A percentile compares a stretch with the other conserved stretches of the same genome.
Evolutionary conservation across 169 alveolate species (phyloP).

Genomic region (Toxoplasma gondii): DNA sequence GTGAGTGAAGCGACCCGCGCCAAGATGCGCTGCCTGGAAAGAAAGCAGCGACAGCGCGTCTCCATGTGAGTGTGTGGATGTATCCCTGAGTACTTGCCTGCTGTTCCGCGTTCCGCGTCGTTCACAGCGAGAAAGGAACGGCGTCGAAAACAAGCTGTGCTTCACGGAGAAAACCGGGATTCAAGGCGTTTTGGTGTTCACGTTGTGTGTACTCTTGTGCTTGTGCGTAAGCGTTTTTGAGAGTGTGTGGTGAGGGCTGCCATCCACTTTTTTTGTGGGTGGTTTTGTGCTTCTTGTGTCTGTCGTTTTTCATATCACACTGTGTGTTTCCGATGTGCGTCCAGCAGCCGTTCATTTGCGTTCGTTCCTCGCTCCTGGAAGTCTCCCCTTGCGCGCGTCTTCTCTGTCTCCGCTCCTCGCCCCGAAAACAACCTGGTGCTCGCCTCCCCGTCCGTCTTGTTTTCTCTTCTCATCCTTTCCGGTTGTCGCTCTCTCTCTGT

Average conservation of each 20-base stretch:
- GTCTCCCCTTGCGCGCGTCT: background rate
- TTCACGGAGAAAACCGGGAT: too few species aligned
- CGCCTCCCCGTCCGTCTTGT: too few species aligned
- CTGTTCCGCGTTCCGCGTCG: background rate
- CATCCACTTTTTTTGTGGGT: too few species aligned
- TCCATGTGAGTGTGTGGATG: background rate
- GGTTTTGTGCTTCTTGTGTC: background rate
- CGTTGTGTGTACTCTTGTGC: too few species aligned
- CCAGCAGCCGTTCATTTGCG: background rate
- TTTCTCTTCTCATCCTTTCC: background rate
- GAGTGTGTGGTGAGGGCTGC: too few species aligned
- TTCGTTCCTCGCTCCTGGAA: background rate
- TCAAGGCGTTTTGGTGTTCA: too few species aligned
- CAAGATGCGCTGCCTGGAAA: background rate
- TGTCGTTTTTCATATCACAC: background rate
- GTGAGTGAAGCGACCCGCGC: background rate
- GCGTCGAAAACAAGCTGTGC: background rate
- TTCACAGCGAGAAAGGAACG: background rate
- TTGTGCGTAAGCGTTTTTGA: too few species aligned
- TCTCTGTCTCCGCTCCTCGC: slow-evolving; percentile 1
- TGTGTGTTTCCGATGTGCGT: background rate
- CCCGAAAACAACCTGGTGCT: too few species aligned
- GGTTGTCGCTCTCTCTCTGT: background rate
- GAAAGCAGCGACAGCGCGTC: background rate
- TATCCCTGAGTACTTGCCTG: background rate